Evolutionary conservation across 202 grass and related monocot species (phyloP), one percentile per base, ranked within the genome.

Genomic region (Brachypodium distachyon): DNA sequence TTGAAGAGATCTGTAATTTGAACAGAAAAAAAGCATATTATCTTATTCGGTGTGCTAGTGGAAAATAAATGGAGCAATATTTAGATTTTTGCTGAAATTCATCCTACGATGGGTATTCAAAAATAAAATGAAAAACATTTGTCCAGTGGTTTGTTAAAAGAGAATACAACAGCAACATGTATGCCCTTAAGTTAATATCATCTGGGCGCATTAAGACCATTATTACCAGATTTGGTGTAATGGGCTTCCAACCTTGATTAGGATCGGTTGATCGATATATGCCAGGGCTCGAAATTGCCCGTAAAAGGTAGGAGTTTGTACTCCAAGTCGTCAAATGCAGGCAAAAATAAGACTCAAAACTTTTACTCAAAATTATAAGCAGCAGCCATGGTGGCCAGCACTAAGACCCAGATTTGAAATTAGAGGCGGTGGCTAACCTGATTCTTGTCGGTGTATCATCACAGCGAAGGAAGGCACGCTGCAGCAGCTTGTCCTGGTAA

Each of bases 111-210:
- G 40, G 4, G 36, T 19, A 84, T 63, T 43, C 65, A 84, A 34
- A 42, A 62, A 53, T 59, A 37, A 64, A 19, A 64, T 37, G 39
- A 54, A 55, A 48, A 55, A 22, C 32, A 31, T 16, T 3, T 12
- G 13, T 34, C 36, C 32, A 23, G 46, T 22, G n/a, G 25, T 51
- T 53, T 26, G 13, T 56, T 59, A 27, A 23, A 37, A 47, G 28
- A 66, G 29, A 64, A 54, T 5, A 38, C 18, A 18, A 64, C 43
- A 77, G 72, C 52, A 77, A 83, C 43, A 73, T 82, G 61, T n/a
- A n/a, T n/a, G n/a, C n/a, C n/a, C n/a, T 62, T 69, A 67, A 50
- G 34, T 53, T 7, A 37, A 70, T 44, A 67, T 38, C 27, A 37
- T 21, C 17, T 41, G 66, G n/a, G 21, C 21, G 32, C 27, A 26